phyloP scores from a whole-genome alignment of 2,329 filamentous ascomycete genomes.

The Aspergillus ibericus region DNA sequence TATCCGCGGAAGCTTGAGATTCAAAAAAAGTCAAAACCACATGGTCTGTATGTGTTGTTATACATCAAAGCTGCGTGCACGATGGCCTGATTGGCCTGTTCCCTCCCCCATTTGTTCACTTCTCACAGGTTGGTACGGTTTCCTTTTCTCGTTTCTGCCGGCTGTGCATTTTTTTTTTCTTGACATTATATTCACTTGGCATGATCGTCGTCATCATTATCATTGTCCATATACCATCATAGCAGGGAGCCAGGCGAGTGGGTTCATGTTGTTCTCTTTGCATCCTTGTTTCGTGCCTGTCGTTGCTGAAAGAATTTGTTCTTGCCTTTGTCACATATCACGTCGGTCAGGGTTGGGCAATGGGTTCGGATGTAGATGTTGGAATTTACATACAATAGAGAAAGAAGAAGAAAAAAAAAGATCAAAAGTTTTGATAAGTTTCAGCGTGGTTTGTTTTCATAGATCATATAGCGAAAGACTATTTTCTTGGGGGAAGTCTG shows the following conservation, averaged over 20 bases:
- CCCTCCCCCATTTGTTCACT: conserved; percentile 9
- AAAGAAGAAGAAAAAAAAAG: conserved; percentile 9
- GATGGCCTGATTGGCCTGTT: background rate
- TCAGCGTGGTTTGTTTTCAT: background rate
- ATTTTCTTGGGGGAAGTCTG: background rate
- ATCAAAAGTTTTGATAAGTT: background rate
- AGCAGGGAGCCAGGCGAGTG: conserved; percentile 31
- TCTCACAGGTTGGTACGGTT: background rate
- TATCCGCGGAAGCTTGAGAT: background rate
- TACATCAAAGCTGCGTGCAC: conserved; percentile 1
- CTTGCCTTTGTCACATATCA: conserved; percentile 18
- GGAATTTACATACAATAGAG: conserved; percentile 20
- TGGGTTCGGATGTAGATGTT: conserved; percentile 19
- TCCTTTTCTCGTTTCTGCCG: conserved; percentile 8
- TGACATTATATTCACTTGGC: conserved; percentile 22
- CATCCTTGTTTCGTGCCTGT: conserved; percentile 3
- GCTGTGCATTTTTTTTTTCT: conserved; percentile 19
- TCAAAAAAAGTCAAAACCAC: conserved; percentile 7
- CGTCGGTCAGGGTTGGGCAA: conserved; percentile 17
- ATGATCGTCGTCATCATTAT: conserved; percentile 21
- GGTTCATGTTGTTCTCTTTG: conserved; percentile 15
- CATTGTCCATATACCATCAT: conserved; percentile 30
- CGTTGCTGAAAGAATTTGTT: conserved; percentile 10
- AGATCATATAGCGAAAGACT: background rate
- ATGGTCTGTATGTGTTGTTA: conserved; percentile 5